Conservation (phyloP, 495 filamentous ascomycete species). For the Penicillium fimorum region DNA sequence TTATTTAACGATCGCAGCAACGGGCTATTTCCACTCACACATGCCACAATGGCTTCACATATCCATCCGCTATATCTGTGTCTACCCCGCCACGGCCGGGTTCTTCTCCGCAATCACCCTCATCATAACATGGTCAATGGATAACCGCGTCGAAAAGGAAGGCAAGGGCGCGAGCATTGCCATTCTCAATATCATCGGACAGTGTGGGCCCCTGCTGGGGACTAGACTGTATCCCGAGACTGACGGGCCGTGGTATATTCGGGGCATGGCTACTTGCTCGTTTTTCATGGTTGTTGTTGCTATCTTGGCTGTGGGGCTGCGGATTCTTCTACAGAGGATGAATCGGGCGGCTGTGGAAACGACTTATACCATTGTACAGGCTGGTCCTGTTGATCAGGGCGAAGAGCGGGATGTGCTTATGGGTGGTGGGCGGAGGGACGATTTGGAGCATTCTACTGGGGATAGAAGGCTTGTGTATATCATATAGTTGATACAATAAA, state of each 20-base stretch:
- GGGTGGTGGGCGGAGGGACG: slow-evolving; percentile 27
- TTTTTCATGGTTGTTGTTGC: slow-evolving; percentile 55
- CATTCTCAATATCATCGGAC: slow-evolving; percentile 59
- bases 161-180: slow-evolving; percentile 57
- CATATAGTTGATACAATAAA: slow-evolving; percentile 10
- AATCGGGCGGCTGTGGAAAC: slow-evolving; percentile 35
- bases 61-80: slow-evolving; percentile 52
- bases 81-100: slow-evolving; percentile 57
- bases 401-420: slow-evolving; percentile 43
- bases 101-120: slow-evolving; percentile 63
- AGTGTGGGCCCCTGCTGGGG: slow-evolving; percentile 61
- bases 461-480: slow-evolving; percentile 35
- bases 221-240: slow-evolving; percentile 57
- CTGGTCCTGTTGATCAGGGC: slow-evolving; percentile 16
- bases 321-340: slow-evolving; percentile 43
- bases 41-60: slow-evolving; percentile 28
- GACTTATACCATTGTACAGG: slow-evolving; percentile 25
- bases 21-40: slow-evolving; percentile 39
- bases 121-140: slow-evolving; percentile 66
- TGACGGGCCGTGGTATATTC: slow-evolving; percentile 58
- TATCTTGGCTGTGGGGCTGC: slow-evolving; percentile 45
- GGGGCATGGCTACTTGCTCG: slow-evolving; percentile 57
- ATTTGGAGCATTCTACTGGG: slow-evolving; percentile 23
- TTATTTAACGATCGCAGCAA: slow-evolving; percentile 56
- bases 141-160: slow-evolving; percentile 56